Conservation (phyloP, 2,329 filamentous ascomycete species). For the Aspergillus floridensis region DNA sequence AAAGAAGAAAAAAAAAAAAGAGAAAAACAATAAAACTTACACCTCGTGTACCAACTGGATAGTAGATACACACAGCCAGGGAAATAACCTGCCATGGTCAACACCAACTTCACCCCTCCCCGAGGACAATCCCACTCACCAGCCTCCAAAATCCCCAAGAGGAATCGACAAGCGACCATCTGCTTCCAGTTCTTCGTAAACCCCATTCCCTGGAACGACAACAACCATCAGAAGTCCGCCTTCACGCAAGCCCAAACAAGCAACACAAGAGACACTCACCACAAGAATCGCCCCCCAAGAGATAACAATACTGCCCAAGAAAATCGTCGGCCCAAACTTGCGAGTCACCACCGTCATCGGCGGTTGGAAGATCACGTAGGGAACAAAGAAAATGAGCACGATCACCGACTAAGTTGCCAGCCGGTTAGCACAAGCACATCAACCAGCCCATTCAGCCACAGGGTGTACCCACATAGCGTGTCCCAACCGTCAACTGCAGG, state of each 20-base stretch:
- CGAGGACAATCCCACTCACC: background rate
- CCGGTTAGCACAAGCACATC: background rate
- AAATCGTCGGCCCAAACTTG: conserved; percentile 30
- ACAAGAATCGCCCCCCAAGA: conserved; percentile 31
- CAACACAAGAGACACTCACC: conserved; percentile 13
- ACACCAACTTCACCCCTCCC: conserved; percentile 43
- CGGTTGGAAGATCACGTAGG: conserved; percentile 32
- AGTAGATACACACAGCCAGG: conserved; percentile 68
- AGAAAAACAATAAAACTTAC: conserved; percentile 18
- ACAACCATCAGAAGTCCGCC: conserved; percentile 1
- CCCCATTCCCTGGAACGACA: conserved; percentile 25
- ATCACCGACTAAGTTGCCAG: conserved; percentile 25
- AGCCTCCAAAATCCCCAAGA: conserved; percentile 31
- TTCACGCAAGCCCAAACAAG: background rate
- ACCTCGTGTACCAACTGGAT: conserved; percentile 67
- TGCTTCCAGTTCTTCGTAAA: conserved; percentile 30
- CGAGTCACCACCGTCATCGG: conserved; percentile 32
- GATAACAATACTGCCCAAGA: conserved; percentile 29
- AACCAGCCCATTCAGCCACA: background rate
- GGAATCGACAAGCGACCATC: conserved; percentile 25
- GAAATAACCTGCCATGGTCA: conserved; percentile 66
- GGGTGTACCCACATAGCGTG: conserved; percentile 24
- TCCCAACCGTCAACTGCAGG: conserved; percentile 26
- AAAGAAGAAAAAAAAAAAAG: too few species aligned
- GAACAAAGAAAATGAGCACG: conserved; percentile 34